Base-by-base conservation (phyloP, 2,329 filamentous ascomycete genomes). In the Penicillium decumbens region DNA sequence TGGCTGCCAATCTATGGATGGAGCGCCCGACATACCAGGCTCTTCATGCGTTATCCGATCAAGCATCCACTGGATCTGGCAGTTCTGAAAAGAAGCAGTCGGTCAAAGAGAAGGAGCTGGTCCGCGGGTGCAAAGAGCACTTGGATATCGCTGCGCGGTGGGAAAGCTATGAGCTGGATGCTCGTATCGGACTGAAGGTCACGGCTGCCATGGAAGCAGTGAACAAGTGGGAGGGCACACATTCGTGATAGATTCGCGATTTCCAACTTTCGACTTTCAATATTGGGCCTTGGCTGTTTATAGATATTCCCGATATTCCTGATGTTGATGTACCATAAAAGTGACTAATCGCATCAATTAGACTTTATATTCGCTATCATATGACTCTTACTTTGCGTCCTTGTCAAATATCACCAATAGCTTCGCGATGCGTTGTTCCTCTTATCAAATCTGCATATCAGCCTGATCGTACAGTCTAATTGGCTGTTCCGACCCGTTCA, bases 1-100 rank as follows among this genome's bases (percentile, higher is more conserved):
- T 93, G 75, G 90, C 84, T 0, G 89, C 87, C 6, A 82, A 88
- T 47, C 75, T 85, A 1, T 98, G 92, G 91, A 77, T 80, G 49
- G 86, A 92, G 61, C 60, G 76, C 7, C 66, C 66, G 51, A 70
- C 54, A 43, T 77, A 71, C 55, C 47, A 61, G 32, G 47, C 68
- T 68, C 27, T 72, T 28, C 60, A 70, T 47, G 56, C 62, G 12
- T 50, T 45, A 7, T 32, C 47, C 5, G 56, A 56, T 3, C 24
- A 49, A 7, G 38, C 43, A 4, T 24, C 49, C 1, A 9, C 41
- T 6, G 32, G 28, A 13, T 35, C 45, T 28, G 40, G 24, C 9
- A 32, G 35, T 9, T 18, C 32, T 28, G 25, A 15, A 6, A 27
- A 35, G 13, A 10, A 43, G 20, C 23, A 23, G 2, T 45, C 6